Conservation (phyloP, 176 grass and related monocot genomes). For the Aegilops sharonensis region DNA sequence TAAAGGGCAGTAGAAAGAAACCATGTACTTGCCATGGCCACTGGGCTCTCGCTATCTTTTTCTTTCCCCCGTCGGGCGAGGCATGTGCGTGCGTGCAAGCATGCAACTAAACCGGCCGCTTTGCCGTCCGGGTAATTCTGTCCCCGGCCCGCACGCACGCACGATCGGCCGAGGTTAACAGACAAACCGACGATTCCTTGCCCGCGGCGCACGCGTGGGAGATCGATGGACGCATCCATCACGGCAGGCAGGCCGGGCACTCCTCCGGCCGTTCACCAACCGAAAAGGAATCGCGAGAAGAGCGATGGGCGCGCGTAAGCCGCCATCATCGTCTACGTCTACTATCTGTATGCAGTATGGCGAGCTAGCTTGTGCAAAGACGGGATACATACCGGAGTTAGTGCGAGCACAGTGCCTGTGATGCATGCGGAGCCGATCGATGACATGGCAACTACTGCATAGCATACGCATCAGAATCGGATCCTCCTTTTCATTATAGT, state of each 20-base stretch:
- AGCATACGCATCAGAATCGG: neutral
- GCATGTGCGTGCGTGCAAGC: neutral
- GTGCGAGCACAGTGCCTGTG: neutral
- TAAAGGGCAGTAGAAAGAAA: constrained; percentile 1
- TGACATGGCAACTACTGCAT: constrained; percentile 16
- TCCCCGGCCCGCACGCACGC: neutral
- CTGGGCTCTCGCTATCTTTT: neutral
- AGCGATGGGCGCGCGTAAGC: neutral
- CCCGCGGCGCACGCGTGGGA: neutral
- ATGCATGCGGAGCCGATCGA: neutral
- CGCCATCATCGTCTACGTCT: neutral
- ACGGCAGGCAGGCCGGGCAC: neutral
- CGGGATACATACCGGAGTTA: neutral
- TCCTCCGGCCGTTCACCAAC: neutral
- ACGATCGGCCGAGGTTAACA: neutral
- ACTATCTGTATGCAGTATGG: neutral
- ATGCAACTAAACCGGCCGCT: neutral
- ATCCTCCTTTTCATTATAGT: neutral
- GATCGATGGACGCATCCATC: neutral
- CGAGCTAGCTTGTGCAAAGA: neutral
- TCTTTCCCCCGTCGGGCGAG: neutral
- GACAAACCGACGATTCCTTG: neutral
- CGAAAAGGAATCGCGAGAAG: neutral
- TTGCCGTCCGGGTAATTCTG: constrained; percentile 1
- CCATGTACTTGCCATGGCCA: neutral